Evolutionary conservation across 2,329 filamentous ascomycete species (phyloP).

Genomic region (Boeremia lycopersici): DNA sequence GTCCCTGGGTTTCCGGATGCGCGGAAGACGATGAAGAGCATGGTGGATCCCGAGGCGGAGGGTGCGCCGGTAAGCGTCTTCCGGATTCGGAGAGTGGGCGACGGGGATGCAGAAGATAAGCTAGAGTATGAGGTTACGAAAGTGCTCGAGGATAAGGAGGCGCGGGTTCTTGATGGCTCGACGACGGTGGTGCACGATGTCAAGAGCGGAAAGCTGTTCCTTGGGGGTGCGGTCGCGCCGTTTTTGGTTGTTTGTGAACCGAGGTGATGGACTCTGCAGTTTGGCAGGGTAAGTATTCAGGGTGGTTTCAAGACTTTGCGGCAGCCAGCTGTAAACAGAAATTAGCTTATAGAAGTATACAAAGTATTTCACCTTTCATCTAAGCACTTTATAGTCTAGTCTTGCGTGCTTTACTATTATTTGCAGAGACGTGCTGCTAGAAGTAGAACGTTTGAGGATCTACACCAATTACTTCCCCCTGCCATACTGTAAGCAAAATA

Average conservation of each 20-base stretch:
- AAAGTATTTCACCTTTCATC: too few relatives aligned
- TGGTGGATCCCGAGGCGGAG: slow-evolving; percentile 24
- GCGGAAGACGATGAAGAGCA: slow-evolving; percentile 9
- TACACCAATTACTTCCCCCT: too few relatives aligned
- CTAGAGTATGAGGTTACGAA: slow-evolving; percentile 31
- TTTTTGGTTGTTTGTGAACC: slow-evolving; percentile 19
- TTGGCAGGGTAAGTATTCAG: too few relatives aligned
- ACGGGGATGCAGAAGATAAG: neutral
- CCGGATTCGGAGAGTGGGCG: slow-evolving; percentile 25
- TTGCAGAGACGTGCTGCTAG: too few relatives aligned
- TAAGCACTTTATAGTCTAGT: too few relatives aligned
- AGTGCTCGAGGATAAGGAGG: slow-evolving; percentile 34
- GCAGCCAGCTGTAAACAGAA: too few relatives aligned
- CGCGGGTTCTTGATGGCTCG: slow-evolving; percentile 25
- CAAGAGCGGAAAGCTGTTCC: slow-evolving; percentile 33
- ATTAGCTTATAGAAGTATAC: too few relatives aligned
- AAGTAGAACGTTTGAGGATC: too few relatives aligned
- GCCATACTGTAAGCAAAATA: too few relatives aligned
- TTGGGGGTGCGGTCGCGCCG: slow-evolving; percentile 23
- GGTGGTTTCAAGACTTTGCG: too few relatives aligned
- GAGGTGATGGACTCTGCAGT: neutral
- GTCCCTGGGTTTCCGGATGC: slow-evolving; percentile 30
- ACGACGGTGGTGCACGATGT: slow-evolving; percentile 37
- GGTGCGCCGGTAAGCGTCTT: slow-evolving; percentile 27
- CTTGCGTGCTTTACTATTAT: too few relatives aligned